Base-by-base conservation (phyloP, 2,329 filamentous ascomycete genomes). In the Amylocarpus encephaloides region DNA sequence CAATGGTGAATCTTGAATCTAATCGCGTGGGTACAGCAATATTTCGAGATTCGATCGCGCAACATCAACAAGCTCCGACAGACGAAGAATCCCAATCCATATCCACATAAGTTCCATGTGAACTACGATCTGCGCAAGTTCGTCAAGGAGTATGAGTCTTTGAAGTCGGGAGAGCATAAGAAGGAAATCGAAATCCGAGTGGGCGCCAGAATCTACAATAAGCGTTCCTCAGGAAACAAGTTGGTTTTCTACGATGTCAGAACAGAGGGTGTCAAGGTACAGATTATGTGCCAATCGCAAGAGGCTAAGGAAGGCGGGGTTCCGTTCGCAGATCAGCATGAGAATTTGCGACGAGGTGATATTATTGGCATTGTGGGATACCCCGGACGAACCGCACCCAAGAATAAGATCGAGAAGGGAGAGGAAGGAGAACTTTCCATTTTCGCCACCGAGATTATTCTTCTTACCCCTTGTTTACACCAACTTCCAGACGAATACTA, bases 41-140 rank as follows among this genome's bases (percentile, higher is more conserved):
- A 97, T 76, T 96, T 95, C 68, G 93, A 98, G 74, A 94, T 97
- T 67, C 87, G 93, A 56, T 94, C 86, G 64, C 82, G 88, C 61
- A 79, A 79, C 59, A 83, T 95, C 74, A 85, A 86, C 70, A 85
- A 85, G 63, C 78, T 92, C 57, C 80, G 85, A 64, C 74, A 84
- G 65, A 82, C 80, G 65, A 83, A 86, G 73, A 73, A 82, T 52
- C 86, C 87, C 36, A 86, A 92, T 66, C 88, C 88, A 12, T 95
- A 96, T 71, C 93, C 93, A 6, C 92, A 98, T 84, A 85, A 83
- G 78, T 97, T 95, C 78, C 76, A 91, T 51, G 83, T 88, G 67
- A 87, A 85, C 69, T 90, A 89, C 65, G 86, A 93, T 63, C 76
- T 95, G 54, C 77, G 79, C 65, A 80, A 91, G 60, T 95, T 95